Percentiles rank a stretch among this genome's conserved stretches.
Conservation (phyloP, 345 rosid genomes). For the Zanthoxylum bungeanum region DNA sequence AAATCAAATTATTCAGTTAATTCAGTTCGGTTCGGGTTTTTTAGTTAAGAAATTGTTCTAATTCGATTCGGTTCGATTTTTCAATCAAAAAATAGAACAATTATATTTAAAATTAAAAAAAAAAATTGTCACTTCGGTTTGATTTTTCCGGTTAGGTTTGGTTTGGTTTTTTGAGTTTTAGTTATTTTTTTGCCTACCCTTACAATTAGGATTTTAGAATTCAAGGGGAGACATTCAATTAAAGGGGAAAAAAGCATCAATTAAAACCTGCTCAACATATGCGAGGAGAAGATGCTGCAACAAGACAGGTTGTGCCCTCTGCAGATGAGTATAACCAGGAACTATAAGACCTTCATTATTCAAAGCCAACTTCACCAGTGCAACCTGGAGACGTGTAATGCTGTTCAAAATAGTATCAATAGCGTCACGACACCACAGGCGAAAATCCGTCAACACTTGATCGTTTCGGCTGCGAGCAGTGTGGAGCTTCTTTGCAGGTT, state of each 20-base stretch:
- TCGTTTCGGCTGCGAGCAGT: constrained; percentile 92
- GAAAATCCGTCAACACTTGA: constrained; percentile 86
- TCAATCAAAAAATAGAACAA: too few relatives aligned
- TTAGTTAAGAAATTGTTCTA: too few relatives aligned
- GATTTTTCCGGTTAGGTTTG: too few relatives aligned
- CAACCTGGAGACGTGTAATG: constrained; percentile 53
- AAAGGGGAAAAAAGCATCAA: neutral
- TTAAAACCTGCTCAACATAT: constrained; percentile 79
- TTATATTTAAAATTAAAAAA: too few relatives aligned
- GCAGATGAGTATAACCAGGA: constrained; percentile 97
- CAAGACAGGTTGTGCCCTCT: constrained; percentile 90
- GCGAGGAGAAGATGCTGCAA: constrained; percentile 84
- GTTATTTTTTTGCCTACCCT: too few relatives aligned
- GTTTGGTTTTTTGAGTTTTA: too few relatives aligned
- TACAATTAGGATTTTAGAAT: neutral
- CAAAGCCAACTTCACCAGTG: constrained; percentile 71
- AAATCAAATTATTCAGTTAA: too few relatives aligned
- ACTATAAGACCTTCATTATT: constrained; percentile 64
- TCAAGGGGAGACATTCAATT: neutral
- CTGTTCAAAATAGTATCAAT: constrained; percentile 51
- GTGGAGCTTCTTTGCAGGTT: constrained; percentile 96
- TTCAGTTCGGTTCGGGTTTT: too few relatives aligned
- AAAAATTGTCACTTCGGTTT: too few relatives aligned
- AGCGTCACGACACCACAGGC: constrained; percentile 94
- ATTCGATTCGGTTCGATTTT: too few relatives aligned